Evolutionary conservation across 495 filamentous ascomycete genomes (phyloP), one percentile per base, ranked within the genome.

Genomic region (Pseudomonodictys pantanalensis): DNA sequence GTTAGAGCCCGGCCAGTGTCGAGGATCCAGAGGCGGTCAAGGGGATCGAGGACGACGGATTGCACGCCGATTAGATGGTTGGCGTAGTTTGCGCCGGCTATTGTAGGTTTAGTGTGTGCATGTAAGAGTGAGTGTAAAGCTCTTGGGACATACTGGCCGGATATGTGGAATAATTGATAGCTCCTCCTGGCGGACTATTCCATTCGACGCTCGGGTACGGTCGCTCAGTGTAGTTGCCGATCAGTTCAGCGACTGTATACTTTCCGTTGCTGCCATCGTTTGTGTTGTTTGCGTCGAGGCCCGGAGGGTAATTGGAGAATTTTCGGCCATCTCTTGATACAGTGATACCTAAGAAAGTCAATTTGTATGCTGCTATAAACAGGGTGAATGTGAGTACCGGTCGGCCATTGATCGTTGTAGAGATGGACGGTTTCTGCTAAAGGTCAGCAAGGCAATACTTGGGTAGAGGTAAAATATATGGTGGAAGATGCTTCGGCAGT

Each of bases 251-350:
- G n/a, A 78, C 73, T n/a, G 71, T 74, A 45, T 75, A 78, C 32
- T 68, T 68, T 7, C 57, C 58, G 42, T 68, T 70, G 11, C 30
- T 56, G 24, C 68, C 68, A 33, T 63, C 46, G 51, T 68, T 66
- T 12, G 62, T 69, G 58, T 78, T 74, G 49, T 69, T 73, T 0
- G 64, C 52, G 60, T 78, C 72, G 15, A 79, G 65, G 17, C 66
- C 72, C 6, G 70, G 69, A n/a, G 77, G 75, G 48, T 78, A 80
- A 49, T 74, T 77, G 42, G 74, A 75, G 64, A 80, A 77, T 58
- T 69, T 74, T 48, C 74, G 70, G 22, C 75, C 77, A 10, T 52
- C 70, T 6, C 67, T 62, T 12, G 77, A 78, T 12, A 80, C 72
- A 4, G 76, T 73, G 39, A 78, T 77, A 15, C 44, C 44, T 63